Base-by-base conservation (phyloP, 2,329 filamentous ascomycete species). In the Colletotrichum lini region DNA sequence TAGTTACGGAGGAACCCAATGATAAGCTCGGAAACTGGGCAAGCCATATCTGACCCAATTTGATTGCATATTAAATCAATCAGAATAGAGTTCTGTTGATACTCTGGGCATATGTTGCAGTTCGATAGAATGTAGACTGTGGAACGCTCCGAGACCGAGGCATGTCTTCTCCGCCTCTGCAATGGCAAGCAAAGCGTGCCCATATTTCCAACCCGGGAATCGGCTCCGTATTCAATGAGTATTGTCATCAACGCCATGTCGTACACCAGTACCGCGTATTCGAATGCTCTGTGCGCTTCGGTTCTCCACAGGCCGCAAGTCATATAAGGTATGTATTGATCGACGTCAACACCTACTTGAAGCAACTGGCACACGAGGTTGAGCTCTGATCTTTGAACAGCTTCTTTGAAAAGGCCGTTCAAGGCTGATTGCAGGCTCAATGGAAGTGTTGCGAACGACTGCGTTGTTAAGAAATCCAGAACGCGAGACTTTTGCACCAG, bases 151-250 rank as follows among this genome's bases (percentile, higher is more conserved):
- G 9, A 35, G 1, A 4, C 4, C 3, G 58, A 38, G n/a, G 2
- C 3, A 2, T 23, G 4, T 3, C 15, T 47, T 3, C 40, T 57
- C 3, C 10, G 18, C 53, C 7, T 21, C 8, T 0, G 4, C 13
- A 2, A 30, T 1, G 42, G 4, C 8, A 2, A 3, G 2, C 0
- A 4, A 13, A 49, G 1, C 23, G 13, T 3, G 0, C 0, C 1
- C 0, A 38, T 2, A 30, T 9, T 0, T 6, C 1, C 5, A 5
- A 18, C 4, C 18, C 58, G 58, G 7, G 13, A 16, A 7, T 40
- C 45, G 26, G 12, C 23, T 10, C 44, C 30, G 5, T 16, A 45
- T 1, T 40, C 18, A 1, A 10, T 38, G 3, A 61, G 44, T 0
- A 52, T 5, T 2, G 12, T 1, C 2, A 47, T 38, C 13, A 64